Percentiles rank a stretch among this genome's conserved stretches.
Conservation (phyloP, 108 stramenopile species). For the Cyclotella distinguenda region DNA sequence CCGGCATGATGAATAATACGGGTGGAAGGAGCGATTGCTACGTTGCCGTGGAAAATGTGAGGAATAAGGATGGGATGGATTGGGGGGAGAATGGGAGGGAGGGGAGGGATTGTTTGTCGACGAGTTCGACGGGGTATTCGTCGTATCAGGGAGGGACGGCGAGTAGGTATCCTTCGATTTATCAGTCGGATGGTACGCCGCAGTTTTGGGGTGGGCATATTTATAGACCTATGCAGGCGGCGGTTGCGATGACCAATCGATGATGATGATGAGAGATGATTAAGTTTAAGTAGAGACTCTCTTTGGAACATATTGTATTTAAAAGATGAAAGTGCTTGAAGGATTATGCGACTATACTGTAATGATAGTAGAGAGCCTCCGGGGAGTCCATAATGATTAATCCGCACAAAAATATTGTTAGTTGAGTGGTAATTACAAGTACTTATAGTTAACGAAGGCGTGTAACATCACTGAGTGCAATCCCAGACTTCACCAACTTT, state of each 20-base stretch:
- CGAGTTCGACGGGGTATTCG: constrained; percentile 14
- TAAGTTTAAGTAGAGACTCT: no score
- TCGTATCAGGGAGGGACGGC: constrained; percentile 35
- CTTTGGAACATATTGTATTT: no score
- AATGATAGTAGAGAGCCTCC: no score
- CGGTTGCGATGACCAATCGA: constrained; percentile 66
- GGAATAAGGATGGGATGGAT: not conserved
- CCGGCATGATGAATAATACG: constrained; percentile 12
- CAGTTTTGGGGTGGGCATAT: constrained; percentile 87
- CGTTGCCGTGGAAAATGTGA: constrained; percentile 52
- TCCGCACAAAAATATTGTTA: no score
- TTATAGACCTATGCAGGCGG: constrained; percentile 85
- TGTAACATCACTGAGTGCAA: no score
- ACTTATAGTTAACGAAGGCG: no score
- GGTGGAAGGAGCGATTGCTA: constrained; percentile 71
- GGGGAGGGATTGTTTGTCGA: not conserved
- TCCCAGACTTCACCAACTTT: no score
- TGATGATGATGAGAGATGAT: not conserved
- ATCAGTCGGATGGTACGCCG: constrained; percentile 84
- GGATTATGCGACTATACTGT: no score
- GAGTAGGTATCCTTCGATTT: constrained; percentile 52
- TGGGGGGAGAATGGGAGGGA: not conserved
- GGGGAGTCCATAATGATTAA: no score
- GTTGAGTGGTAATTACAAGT: no score
- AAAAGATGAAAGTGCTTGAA: no score